These are phyloP conservation scores for Picea glauca DNA, from an alignment of 75 land plant genomes.

Conservation along the genomic window DNA sequence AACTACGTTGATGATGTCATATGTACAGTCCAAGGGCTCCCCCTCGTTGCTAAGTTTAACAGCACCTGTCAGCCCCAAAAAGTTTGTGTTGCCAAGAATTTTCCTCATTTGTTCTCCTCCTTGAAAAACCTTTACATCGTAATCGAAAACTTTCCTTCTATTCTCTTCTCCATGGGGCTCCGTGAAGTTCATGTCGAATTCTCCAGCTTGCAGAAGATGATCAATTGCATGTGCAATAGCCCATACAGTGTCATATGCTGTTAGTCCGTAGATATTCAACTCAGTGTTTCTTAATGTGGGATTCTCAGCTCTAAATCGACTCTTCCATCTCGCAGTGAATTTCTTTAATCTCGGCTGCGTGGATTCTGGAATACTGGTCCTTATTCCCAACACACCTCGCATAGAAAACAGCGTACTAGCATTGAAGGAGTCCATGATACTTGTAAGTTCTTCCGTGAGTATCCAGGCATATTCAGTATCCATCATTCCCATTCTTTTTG, in stretches of 20 bases:
- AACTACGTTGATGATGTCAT: conserved; percentile 18
- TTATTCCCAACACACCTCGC: not conserved
- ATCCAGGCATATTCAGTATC: conserved; percentile 37
- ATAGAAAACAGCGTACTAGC: not conserved
- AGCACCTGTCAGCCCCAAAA: conserved; percentile 9
- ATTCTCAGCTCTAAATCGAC: not conserved
- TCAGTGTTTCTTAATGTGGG: not conserved
- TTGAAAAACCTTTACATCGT: conserved; percentile 3
- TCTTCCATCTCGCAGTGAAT: not conserved
- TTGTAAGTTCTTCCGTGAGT: conserved; percentile 9
- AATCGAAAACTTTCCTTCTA: not conserved
- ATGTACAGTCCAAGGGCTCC: conserved; percentile 1
- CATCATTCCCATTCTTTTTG: conserved; percentile 23
- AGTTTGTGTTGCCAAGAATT: conserved; percentile 12
- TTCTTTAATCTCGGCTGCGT: not conserved
- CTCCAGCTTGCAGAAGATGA: conserved; percentile 9
- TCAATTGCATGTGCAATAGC: conserved; percentile 32
- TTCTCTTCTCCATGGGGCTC: not conserved
- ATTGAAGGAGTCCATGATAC: not conserved
- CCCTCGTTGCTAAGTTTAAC: conserved; percentile 9
- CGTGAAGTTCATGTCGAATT: conserved; percentile 1
- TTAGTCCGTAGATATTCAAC: conserved; percentile 14
- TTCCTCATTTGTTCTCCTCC: conserved; percentile 17
- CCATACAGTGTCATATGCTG: conserved; percentile 43
- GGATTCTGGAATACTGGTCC: not conserved